Evolutionary conservation across 2,329 filamentous ascomycete genomes (phyloP).

Genomic region (Emydomyces testavorans): DNA sequence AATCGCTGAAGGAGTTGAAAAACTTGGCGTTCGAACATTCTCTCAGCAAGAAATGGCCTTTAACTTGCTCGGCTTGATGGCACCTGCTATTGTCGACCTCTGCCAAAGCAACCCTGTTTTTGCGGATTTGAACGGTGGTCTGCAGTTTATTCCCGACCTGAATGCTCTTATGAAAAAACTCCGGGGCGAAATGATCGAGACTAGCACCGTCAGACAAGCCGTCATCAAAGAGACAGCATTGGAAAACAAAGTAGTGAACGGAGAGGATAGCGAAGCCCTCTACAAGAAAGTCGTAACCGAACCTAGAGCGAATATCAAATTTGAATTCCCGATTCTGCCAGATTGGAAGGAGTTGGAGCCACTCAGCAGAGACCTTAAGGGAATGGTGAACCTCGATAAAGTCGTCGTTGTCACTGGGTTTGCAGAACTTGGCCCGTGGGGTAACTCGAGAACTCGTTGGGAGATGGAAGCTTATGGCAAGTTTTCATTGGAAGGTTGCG

Average conservation of each 20-base stretch:
- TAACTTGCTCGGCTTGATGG: slow-evolving; percentile 93
- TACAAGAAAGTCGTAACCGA: slow-evolving; percentile 93
- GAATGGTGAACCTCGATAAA: slow-evolving; percentile 97
- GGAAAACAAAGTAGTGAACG: slow-evolving; percentile 95
- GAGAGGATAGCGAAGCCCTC: slow-evolving; percentile 77
- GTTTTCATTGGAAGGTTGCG: slow-evolving; percentile 93
- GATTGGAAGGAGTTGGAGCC: slow-evolving; percentile 85
- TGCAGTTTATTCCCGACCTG: slow-evolving; percentile 93
- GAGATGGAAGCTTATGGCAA: slow-evolving; percentile 97
- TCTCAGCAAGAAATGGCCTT: slow-evolving; percentile 99
- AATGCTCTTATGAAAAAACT: slow-evolving; percentile 90
- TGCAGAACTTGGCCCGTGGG: slow-evolving; percentile 91
- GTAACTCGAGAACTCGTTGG: slow-evolving; percentile 95
- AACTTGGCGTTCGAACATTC: slow-evolving; percentile 93
- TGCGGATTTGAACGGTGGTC: slow-evolving; percentile 90
- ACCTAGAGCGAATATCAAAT: slow-evolving; percentile 95
- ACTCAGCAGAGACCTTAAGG: slow-evolving; percentile 77
- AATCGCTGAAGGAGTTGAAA: slow-evolving; percentile 92
- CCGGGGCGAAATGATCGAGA: slow-evolving; percentile 89
- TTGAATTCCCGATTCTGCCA: slow-evolving; percentile 80
- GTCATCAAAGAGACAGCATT: slow-evolving; percentile 92
- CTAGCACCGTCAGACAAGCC: slow-evolving; percentile 81
- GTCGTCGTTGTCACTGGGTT: slow-evolving; percentile 97
- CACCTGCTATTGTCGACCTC: slow-evolving; percentile 81
- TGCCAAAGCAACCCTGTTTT: slow-evolving; percentile 94